Conservation (phyloP, 768 basidiomycete genomes). For the Phaeotremella skinneri region DNA sequence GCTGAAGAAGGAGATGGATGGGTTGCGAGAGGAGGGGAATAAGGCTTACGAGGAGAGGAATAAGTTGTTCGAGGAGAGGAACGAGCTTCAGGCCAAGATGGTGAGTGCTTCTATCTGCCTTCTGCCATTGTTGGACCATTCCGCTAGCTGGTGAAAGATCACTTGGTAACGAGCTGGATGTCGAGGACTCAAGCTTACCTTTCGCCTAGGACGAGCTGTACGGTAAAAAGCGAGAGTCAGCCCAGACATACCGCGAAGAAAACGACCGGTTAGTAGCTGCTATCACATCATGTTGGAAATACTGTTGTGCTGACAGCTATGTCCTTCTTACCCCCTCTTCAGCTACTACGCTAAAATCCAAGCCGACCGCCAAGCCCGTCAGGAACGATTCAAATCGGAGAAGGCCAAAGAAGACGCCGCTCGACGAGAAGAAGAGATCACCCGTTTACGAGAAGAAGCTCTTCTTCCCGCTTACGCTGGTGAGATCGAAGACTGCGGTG, state of each 20-base stretch:
- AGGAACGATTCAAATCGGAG: slow-evolving; percentile 77
- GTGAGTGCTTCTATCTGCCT: slow-evolving; percentile 24
- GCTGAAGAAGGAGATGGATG: slow-evolving; percentile 80
- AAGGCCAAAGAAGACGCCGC: slow-evolving; percentile 71
- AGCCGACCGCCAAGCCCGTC: slow-evolving; percentile 67
- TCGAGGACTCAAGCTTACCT: slow-evolving; percentile 18
- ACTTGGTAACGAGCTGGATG: no score
- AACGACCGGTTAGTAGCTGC: slow-evolving; percentile 64
- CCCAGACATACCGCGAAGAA: slow-evolving; percentile 69
- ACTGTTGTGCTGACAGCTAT: not conserved
- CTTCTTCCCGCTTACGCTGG: slow-evolving; percentile 81
- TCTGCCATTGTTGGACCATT: no score
- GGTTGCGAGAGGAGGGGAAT: slow-evolving; percentile 79
- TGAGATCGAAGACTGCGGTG: slow-evolving; percentile 85
- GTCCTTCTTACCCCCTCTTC: not conserved
- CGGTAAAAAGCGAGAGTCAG: slow-evolving; percentile 71
- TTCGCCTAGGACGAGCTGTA: slow-evolving; percentile 65
- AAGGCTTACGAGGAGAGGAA: slow-evolving; percentile 74
- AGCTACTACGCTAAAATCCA: slow-evolving; percentile 50
- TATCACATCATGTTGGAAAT: no score
- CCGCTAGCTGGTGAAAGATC: no score
- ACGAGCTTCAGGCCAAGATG: slow-evolving; percentile 60
- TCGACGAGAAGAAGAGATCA: slow-evolving; percentile 72
- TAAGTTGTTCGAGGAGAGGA: slow-evolving; percentile 85
- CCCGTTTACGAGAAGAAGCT: slow-evolving; percentile 84